These are phyloP conservation scores for Skeletonema menzelii DNA, from an alignment of 108 stramenopile genomes.

Conservation along the genomic window DNA sequence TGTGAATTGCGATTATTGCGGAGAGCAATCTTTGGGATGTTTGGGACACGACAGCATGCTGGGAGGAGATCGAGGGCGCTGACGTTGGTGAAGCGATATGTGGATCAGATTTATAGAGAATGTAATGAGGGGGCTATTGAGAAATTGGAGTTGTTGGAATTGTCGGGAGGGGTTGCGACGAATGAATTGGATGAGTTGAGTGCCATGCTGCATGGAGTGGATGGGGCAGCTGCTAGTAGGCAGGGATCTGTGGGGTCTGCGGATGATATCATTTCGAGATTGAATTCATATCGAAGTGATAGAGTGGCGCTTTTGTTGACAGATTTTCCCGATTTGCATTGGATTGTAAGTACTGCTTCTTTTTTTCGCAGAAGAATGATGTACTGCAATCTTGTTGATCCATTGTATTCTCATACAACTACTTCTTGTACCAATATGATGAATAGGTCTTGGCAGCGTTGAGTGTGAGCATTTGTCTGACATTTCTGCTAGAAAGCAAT, in stretches of 20 bases:
- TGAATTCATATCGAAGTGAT: conserved; percentile 32
- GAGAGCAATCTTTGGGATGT: conserved; percentile 39
- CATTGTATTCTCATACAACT: no score
- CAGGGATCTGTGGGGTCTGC: conserved; percentile 19
- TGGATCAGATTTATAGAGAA: conserved; percentile 22
- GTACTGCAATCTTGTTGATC: no score
- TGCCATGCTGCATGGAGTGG: conserved; percentile 44
- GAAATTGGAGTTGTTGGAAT: conserved; percentile 5
- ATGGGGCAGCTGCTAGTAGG: conserved; percentile 37
- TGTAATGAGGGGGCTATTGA: conserved; percentile 29
- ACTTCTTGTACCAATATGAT: no score
- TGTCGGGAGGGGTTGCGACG: conserved; percentile 30
- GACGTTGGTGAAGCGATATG: conserved; percentile 15
- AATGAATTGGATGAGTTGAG: conserved; percentile 38
- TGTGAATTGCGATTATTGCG: conserved; percentile 39
- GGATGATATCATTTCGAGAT: conserved; percentile 11
- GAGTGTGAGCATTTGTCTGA: conserved; percentile 11
- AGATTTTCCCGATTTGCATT: conserved; percentile 41
- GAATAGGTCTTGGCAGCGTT: conserved; percentile 6
- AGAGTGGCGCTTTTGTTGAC: conserved; percentile 34
- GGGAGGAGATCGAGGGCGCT: conserved; percentile 22
- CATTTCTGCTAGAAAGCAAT: conserved; percentile 35
- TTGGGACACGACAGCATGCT: conserved; percentile 46
- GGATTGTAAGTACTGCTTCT: conserved; percentile 8
- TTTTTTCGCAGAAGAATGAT: no score